phyloP scores from a whole-genome alignment of 768 basidiomycete genomes.

The Cystobasidium tubakii region DNA sequence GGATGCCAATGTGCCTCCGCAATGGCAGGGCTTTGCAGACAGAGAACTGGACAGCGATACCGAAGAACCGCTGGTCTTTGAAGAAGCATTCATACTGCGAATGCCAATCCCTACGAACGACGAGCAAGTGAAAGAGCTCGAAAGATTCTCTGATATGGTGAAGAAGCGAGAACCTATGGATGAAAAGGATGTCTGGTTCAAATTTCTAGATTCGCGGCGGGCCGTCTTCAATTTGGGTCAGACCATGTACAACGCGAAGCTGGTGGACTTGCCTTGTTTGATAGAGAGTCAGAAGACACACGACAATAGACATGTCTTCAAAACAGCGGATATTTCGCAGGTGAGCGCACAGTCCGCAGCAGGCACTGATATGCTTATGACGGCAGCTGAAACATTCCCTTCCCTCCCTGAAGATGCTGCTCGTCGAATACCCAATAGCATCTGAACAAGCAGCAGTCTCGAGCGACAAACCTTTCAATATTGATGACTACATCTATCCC shows the following conservation, averaged over 20 bases:
- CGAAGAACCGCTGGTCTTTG: conserved; percentile 81
- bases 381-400: background rate
- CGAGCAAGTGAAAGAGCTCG: conserved; percentile 43
- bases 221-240: conserved; percentile 82
- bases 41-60: conserved; percentile 71
- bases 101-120: conserved; percentile 56
- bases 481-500: conserved; percentile 95
- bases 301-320: conserved; percentile 90
- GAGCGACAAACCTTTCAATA: conserved; percentile 65
- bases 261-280: conserved; percentile 91
- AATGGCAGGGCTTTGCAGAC: conserved; percentile 38
- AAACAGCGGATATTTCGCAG: conserved; percentile 97
- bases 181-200: conserved; percentile 83
- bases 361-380: no score
- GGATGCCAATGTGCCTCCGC: conserved; percentile 34
- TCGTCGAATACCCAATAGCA: conserved; percentile 58
- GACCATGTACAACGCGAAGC: conserved; percentile 75
- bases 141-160: conserved; percentile 67
- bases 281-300: conserved; percentile 92
- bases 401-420: conserved; percentile 67
- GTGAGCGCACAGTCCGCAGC: conserved; percentile 52
- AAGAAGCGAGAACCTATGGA: conserved; percentile 68
- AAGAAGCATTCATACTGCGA: conserved; percentile 91
- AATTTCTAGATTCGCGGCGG: conserved; percentile 91
- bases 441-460: conserved; percentile 58